Base-by-base conservation (phyloP, 192 early-diverging fungal genomes). In the Coemansia asiatica region DNA sequence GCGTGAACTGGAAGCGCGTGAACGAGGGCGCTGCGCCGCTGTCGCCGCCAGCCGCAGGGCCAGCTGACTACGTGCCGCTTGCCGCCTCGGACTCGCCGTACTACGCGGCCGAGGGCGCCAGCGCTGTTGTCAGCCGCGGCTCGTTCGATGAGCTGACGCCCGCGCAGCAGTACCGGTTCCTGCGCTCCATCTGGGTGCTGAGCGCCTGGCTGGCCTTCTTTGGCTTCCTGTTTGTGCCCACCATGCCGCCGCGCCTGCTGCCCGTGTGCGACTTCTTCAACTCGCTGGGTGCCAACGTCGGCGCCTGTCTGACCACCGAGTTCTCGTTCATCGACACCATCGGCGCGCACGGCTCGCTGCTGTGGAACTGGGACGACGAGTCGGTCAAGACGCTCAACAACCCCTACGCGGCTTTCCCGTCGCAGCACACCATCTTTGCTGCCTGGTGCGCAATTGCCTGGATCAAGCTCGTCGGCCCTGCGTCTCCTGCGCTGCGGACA, bases 321-420 rank as follows among this genome's bases (percentile, higher is more conserved):
- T 81, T 54, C 54, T 66, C 74, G 40, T 81, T 81, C 38, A 67
- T 76, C 25, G 79, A 81, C 54, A 70, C 79, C 23, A 81, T 81
- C 36, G 74, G 79, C 50, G 70, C 59, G 10, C 74, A 76, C 38
- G 79, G 79, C 64, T 81, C 79, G 66, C 70, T 81, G 66, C 79
- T 81, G 60, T 81, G 79, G 79, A 70, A 81, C 65, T 81, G 79
- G 79, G 70, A 81, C 69, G 79, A 81, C 70, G 74, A 75, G 69
- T 75, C 79, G 6, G 79, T 81, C 71, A 81, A 81, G 67, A 67
- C 79, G 12, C 74, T 81, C 59, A 81, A 81, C 79, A 81, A 81
- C 74, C 79, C 79, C 26, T 81, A 81, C 63, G 79, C 79, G 55
- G 79, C 79, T 23, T 81, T 81, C 61, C 79, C 79, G 25, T 76